phyloP scores from a whole-genome alignment of 139 green algal species.

The Chlorokybus atmophyticus region DNA sequence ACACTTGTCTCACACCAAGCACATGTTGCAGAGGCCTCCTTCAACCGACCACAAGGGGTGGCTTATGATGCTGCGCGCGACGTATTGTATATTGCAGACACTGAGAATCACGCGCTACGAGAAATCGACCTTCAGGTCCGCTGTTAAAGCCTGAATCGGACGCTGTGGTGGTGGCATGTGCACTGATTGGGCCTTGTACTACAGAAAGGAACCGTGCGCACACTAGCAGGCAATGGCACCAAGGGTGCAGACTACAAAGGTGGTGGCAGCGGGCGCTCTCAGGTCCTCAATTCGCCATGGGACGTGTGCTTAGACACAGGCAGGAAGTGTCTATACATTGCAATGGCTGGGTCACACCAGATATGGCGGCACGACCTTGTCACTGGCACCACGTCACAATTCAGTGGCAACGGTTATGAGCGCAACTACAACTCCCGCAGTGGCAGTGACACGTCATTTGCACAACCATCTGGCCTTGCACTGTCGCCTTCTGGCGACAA shows the following conservation, averaged over 20 bases:
- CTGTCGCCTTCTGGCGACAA: constrained; percentile 20
- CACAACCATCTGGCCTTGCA: constrained; percentile 53
- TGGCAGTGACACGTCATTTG: constrained; percentile 40
- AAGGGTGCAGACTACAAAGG: constrained; percentile 54
- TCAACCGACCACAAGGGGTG: constrained; percentile 50
- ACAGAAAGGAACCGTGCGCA: constrained; percentile 35
- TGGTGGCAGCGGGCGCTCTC: constrained; percentile 20
- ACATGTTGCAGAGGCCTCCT: too few species aligned
- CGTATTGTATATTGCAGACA: constrained; percentile 54
- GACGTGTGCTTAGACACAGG: constrained; percentile 40
- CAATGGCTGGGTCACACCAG: constrained; percentile 61
- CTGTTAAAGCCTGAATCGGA: too few species aligned
- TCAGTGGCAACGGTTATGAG: constrained; percentile 55
- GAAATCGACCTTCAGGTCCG: too few species aligned
- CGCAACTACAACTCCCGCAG: constrained; percentile 54
- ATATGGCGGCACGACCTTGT: constrained; percentile 47
- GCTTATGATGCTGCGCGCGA: constrained; percentile 24
- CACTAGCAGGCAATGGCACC: constrained; percentile 47
- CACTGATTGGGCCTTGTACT: background rate
- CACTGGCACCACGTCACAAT: constrained; percentile 9
- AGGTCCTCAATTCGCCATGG: constrained; percentile 60
- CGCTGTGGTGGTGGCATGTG: constrained; percentile 6
- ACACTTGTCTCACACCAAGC: too few species aligned
- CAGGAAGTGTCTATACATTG: constrained; percentile 27
- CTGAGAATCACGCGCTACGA: constrained; percentile 56